These are phyloP conservation scores for Macrophomina phaseolina DNA, from an alignment of 2,329 filamentous ascomycete genomes.

Conservation along the genomic window DNA sequence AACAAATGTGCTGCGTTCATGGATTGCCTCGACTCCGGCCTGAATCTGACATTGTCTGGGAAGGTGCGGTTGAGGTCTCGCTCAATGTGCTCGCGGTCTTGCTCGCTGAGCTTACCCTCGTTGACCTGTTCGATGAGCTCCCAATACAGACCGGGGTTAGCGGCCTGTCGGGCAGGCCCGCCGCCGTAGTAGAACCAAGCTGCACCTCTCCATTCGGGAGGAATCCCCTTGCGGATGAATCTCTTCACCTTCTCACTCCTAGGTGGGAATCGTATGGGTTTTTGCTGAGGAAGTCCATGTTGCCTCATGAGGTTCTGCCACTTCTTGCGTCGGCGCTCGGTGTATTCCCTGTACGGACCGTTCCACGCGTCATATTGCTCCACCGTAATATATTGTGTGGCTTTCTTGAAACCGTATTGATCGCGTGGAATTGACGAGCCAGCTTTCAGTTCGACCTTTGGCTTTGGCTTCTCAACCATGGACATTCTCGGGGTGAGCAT, in stretches of 20 bases:
- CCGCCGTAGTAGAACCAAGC: slow-evolving; percentile 98
- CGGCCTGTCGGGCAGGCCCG: slow-evolving; percentile 77
- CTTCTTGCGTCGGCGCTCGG: slow-evolving; percentile 77
- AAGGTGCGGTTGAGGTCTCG: slow-evolving; percentile 93
- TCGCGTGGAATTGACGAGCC: slow-evolving; percentile 63
- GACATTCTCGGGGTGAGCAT: slow-evolving; percentile 20
- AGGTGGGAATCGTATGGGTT: slow-evolving; percentile 78
- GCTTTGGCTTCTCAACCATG: background rate
- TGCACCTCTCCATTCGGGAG: slow-evolving; percentile 90
- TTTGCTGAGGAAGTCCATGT: slow-evolving; percentile 71
- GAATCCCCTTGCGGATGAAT: slow-evolving; percentile 91
- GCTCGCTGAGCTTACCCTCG: slow-evolving; percentile 64
- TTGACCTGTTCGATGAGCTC: slow-evolving; percentile 71
- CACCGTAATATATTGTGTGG: slow-evolving; percentile 76
- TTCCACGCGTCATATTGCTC: slow-evolving; percentile 86
- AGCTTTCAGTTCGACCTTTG: slow-evolving; percentile 4
- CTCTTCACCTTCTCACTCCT: slow-evolving; percentile 84
- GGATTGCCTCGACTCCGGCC: slow-evolving; percentile 61
- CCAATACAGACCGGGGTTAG: slow-evolving; percentile 78
- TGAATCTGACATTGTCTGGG: slow-evolving; percentile 91
- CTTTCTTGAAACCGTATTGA: slow-evolving; percentile 91
- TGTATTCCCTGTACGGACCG: slow-evolving; percentile 72
- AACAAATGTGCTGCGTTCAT: slow-evolving; percentile 33
- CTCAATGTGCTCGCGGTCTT: slow-evolving; percentile 89
- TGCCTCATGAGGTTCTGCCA: slow-evolving; percentile 82